A percentile compares a stretch with the other conserved stretches of the same genome.
phyloP scores from a whole-genome alignment of 441 rosid genomes.

The Populus trichocarpa region DNA sequence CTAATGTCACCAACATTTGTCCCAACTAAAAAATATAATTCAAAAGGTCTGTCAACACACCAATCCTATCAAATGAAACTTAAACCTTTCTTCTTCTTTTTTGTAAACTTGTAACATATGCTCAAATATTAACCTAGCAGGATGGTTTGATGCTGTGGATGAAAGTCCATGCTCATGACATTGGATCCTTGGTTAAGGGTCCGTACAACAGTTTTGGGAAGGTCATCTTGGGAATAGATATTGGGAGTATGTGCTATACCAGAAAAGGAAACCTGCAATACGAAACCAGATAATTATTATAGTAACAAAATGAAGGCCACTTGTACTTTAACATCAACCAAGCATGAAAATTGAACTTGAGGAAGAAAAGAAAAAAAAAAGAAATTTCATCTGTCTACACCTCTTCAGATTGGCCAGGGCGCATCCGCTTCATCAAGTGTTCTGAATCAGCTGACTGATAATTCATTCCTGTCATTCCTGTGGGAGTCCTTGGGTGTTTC shows the following conservation, averaged over 20 bases:
- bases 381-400: conserved; percentile 25
- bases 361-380: background rate
- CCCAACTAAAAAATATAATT: conserved; percentile 49
- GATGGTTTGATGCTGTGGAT: conserved; percentile 71
- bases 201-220: conserved; percentile 56
- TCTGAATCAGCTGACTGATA: conserved; percentile 70
- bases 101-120: background rate
- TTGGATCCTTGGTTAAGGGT: conserved; percentile 63
- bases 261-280: conserved; percentile 25
- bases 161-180: conserved; percentile 84
- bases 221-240: conserved; percentile 59
- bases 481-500: conserved; percentile 69
- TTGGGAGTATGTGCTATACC: conserved; percentile 58
- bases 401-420: conserved; percentile 64
- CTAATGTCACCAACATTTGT: conserved; percentile 67
- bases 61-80: background rate
- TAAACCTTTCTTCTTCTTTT: background rate
- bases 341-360: background rate
- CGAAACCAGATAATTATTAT: background rate
- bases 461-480: conserved; percentile 59
- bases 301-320: background rate
- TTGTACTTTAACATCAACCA: background rate
- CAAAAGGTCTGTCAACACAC: background rate
- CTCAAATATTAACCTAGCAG: conserved; percentile 53
- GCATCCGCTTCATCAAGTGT: conserved; percentile 67